phyloP scores from a whole-genome alignment of 306 rosid species.

The Lathyrus sativus region DNA sequence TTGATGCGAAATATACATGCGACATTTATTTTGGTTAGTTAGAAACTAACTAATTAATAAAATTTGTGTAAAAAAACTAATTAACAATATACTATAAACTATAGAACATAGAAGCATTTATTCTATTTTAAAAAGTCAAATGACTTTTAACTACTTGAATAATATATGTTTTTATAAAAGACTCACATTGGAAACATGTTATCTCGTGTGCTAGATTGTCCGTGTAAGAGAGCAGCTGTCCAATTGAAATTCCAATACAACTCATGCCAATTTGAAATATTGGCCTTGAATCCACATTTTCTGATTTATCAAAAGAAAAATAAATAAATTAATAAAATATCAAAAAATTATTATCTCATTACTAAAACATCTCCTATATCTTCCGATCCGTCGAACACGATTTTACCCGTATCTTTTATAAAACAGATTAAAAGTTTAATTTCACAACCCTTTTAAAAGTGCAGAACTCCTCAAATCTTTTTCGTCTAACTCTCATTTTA shows the following conservation, averaged over 20 bases:
- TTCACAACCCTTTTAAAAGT: too few species aligned
- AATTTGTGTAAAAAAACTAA: too few species aligned
- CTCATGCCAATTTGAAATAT: slow-evolving; percentile 71
- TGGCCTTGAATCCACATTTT: slow-evolving; percentile 49
- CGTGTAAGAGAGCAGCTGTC: slow-evolving; percentile 52
- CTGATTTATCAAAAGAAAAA: slow-evolving; percentile 39
- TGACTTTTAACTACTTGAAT: background rate
- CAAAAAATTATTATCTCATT: background rate
- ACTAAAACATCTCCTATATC: too few species aligned
- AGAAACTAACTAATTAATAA: too few species aligned
- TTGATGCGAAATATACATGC: too few species aligned
- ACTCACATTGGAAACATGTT: slow-evolving; percentile 60
- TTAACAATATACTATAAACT: too few species aligned
- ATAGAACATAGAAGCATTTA: background rate
- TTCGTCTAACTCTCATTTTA: too few species aligned
- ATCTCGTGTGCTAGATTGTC: slow-evolving; percentile 55
- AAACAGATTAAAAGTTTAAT: too few species aligned
- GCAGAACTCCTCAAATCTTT: too few species aligned
- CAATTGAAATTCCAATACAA: slow-evolving; percentile 65
- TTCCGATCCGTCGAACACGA: too few species aligned
- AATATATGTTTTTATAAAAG: background rate
- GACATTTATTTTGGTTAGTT: too few species aligned
- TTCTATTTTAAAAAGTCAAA: background rate
- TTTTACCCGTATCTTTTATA: too few species aligned
- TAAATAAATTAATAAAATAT: background rate